Conservation (phyloP, 352 stramenopile species). For the Phytophthora megakarya region DNA sequence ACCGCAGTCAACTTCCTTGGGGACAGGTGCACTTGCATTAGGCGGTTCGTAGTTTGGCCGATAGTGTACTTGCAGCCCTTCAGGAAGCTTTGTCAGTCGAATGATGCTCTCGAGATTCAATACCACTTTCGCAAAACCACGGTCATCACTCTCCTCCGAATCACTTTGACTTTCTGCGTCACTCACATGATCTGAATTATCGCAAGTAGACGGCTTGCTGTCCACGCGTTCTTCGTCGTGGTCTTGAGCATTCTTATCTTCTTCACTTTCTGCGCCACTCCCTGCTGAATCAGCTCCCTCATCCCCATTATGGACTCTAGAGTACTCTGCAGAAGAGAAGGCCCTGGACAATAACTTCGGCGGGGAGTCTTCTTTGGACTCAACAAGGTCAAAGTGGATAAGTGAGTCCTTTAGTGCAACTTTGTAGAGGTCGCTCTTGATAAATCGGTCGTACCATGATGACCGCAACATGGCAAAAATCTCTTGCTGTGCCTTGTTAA, state of each 20-base stretch:
- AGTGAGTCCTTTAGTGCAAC: constrained; percentile 75
- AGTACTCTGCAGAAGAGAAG: constrained; percentile 57
- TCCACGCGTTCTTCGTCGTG: constrained; percentile 24
- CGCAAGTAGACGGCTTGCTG: constrained; percentile 24
- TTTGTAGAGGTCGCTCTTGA: constrained; percentile 85
- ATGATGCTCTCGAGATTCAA: constrained; percentile 88
- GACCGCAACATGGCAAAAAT: constrained; percentile 83
- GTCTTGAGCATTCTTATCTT: constrained; percentile 11
- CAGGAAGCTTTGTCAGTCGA: constrained; percentile 74
- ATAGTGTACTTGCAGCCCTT: constrained; percentile 84
- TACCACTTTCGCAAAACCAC: constrained; percentile 59
- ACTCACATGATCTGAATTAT: constrained; percentile 23
- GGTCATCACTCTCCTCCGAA: constrained; percentile 51
- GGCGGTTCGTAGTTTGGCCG: constrained; percentile 72
- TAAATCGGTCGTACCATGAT: constrained; percentile 85
- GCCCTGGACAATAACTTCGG: constrained; percentile 67
- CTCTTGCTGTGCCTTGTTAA: constrained; percentile 75
- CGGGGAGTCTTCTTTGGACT: constrained; percentile 67
- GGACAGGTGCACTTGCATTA: constrained; percentile 30
- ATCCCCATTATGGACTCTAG: constrained; percentile 13
- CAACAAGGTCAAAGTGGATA: constrained; percentile 63
- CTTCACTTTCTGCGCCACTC: constrained; percentile 18
- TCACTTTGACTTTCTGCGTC: constrained; percentile 45
- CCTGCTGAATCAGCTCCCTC: background rate
- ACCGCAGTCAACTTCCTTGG: constrained; percentile 34